A percentile compares a stretch with the other conserved stretches of the same genome.
Conservation (phyloP, 164 flowering plant species). For the Echeveria elegans region DNA sequence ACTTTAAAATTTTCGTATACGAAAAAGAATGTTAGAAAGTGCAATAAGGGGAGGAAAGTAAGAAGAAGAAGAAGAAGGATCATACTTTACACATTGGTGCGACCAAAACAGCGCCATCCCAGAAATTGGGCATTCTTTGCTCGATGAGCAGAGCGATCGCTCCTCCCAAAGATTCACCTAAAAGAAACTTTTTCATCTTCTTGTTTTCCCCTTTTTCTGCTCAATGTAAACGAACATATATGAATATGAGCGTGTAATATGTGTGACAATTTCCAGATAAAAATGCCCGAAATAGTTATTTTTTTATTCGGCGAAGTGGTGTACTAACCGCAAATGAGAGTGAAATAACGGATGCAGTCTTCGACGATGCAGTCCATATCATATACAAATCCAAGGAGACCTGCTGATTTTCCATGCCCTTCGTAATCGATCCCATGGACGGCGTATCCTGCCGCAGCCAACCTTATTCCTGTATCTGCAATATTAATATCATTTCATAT, state of each 20-base stretch:
- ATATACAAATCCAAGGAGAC: constrained; percentile 42
- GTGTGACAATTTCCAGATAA: neutral
- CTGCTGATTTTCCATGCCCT: constrained; percentile 89
- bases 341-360: constrained; percentile 51
- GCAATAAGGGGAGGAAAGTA: neutral
- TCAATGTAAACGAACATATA: neutral
- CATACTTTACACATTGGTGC: constrained; percentile 96
- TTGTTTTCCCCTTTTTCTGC: constrained; percentile 53
- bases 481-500: neutral
- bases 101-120: constrained; percentile 80
- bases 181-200: constrained; percentile 44
- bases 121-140: constrained; percentile 50
- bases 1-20: too few species aligned
- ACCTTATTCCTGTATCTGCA: constrained; percentile 55
- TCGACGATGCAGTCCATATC: constrained; percentile 48
- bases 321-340: constrained; percentile 38
- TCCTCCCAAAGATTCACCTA: constrained; percentile 98
- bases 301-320: too few species aligned
- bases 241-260: too few species aligned
- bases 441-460: constrained; percentile 64
- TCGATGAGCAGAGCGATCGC: constrained; percentile 60
- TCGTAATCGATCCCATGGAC: constrained; percentile 75
- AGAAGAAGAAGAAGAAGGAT: too few species aligned
- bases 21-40: too few species aligned
- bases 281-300: neutral